Evolutionary conservation across 192 early-diverging fungal species (phyloP).

Genomic region (Linnemannia elongata): DNA sequence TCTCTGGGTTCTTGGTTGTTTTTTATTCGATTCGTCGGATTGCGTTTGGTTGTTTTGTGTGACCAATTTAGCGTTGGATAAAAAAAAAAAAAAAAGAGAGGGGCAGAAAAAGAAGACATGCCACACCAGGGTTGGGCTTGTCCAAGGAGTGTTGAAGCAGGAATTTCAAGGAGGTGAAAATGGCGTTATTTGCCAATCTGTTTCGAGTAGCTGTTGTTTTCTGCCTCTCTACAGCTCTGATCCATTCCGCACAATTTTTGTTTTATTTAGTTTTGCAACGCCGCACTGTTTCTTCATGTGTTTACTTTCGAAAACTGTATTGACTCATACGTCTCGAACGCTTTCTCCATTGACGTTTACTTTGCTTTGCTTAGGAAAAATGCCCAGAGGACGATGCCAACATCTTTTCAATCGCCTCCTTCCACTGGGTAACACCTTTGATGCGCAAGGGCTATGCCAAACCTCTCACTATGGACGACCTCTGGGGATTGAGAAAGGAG

Average conservation of each 20-base stretch:
- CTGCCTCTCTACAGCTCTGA: background rate
- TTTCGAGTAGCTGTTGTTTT: background rate
- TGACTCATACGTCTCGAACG: background rate
- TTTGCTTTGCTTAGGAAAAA: constrained; percentile 34
- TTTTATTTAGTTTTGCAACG: background rate
- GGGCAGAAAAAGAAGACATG: background rate
- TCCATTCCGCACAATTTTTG: background rate
- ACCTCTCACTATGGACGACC: constrained; percentile 79
- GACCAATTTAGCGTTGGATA: background rate
- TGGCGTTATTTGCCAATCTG: background rate
- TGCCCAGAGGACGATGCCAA: constrained; percentile 86
- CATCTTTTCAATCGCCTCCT: constrained; percentile 86
- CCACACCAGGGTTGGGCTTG: background rate
- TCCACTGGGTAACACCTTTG: constrained; percentile 92
- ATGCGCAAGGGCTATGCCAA: constrained; percentile 85
- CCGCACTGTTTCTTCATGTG: background rate
- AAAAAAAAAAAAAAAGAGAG: constrained; percentile 7
- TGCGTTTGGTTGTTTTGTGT: background rate
- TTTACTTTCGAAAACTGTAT: background rate
- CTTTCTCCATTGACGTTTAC: background rate
- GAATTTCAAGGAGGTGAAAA: constrained; percentile 3
- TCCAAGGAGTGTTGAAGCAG: background rate
- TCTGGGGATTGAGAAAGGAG: constrained; percentile 72
- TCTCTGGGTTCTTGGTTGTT: too few relatives aligned
- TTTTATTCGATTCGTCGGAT: background rate